phyloP scores from a whole-genome alignment of 345 rosid genomes.

The Conringia planisiliqua region DNA sequence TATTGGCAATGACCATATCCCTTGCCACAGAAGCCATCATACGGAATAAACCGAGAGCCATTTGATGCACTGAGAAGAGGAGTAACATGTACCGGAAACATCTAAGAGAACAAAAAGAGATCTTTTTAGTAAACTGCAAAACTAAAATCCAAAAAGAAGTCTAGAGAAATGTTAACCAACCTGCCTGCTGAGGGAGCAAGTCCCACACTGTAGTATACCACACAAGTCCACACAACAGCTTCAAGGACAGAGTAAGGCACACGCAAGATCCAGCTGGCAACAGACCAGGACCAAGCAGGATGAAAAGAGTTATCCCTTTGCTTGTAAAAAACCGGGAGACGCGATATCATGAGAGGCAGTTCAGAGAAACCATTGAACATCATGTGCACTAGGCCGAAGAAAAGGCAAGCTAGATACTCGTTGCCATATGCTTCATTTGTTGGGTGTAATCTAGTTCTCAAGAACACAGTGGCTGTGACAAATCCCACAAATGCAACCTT shows the following conservation, averaged over 20 bases:
- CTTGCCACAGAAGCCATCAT: conserved; percentile 75
- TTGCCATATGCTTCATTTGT: conserved; percentile 59
- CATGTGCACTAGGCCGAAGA: conserved; percentile 81
- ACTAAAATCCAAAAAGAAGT: not conserved
- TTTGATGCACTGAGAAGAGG: conserved; percentile 77
- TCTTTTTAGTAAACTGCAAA: not conserved
- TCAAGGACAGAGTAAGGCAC: conserved; percentile 83
- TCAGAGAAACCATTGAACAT: conserved; percentile 90
- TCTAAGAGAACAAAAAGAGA: conserved; percentile 37
- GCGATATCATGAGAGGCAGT: conserved; percentile 72
- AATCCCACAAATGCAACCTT: conserved; percentile 88
- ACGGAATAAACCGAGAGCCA: conserved; percentile 86
- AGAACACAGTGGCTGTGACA: conserved; percentile 71
- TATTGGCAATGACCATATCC: conserved; percentile 85
- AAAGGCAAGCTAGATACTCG: conserved; percentile 77
- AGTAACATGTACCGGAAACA: conserved; percentile 79
- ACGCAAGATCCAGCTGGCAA: conserved; percentile 74
- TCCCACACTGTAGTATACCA: conserved; percentile 80
- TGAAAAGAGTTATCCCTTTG: conserved; percentile 87
- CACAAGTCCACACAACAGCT: conserved; percentile 80
- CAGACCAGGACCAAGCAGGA: conserved; percentile 92
- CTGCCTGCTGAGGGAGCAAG: conserved; percentile 73
- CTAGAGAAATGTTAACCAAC: conserved; percentile 39
- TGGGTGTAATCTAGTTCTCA: conserved; percentile 79
- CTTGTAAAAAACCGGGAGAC: conserved; percentile 88